Conservation (phyloP, 305 asterid species). For the Fraxinus dipetala region DNA sequence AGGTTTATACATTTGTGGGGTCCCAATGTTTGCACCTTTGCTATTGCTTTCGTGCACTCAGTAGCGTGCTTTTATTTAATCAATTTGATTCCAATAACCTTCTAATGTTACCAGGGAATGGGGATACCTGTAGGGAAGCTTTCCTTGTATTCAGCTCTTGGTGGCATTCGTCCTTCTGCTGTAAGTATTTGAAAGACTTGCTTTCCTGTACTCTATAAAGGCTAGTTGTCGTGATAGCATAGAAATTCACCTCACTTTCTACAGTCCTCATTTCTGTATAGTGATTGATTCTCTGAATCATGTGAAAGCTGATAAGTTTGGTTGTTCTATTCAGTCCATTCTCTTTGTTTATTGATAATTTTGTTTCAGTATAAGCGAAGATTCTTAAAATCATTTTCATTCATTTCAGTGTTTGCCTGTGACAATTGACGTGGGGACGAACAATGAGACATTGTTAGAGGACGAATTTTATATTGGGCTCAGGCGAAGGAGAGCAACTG, state of each 20-base stretch:
- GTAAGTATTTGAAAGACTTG: conserved; percentile 48
- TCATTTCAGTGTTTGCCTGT: conserved; percentile 44
- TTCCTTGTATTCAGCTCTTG: conserved; percentile 90
- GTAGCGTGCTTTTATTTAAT: not conserved
- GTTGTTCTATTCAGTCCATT: not conserved
- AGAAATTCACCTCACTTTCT: not conserved
- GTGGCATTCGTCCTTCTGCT: conserved; percentile 95
- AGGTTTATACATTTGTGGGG: not conserved
- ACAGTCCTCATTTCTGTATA: not conserved
- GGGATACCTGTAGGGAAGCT: conserved; percentile 98
- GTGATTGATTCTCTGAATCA: not conserved
- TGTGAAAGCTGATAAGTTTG: not conserved
- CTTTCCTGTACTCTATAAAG: conserved; percentile 9
- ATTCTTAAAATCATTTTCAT: not conserved
- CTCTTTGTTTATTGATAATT: not conserved
- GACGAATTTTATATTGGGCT: conserved; percentile 56
- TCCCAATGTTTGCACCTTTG: not conserved
- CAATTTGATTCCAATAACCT: not conserved
- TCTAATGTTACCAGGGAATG: conserved; percentile 71
- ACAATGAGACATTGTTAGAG: conserved; percentile 38
- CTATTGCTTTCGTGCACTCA: not conserved
- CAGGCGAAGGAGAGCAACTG: conserved; percentile 51
- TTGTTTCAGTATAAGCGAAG: not conserved
- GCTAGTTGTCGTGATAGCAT: not conserved
- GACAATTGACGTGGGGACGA: not conserved